Conservation (phyloP, 1,284 basidiomycete genomes). For the Ganoderma sinense region DNA sequence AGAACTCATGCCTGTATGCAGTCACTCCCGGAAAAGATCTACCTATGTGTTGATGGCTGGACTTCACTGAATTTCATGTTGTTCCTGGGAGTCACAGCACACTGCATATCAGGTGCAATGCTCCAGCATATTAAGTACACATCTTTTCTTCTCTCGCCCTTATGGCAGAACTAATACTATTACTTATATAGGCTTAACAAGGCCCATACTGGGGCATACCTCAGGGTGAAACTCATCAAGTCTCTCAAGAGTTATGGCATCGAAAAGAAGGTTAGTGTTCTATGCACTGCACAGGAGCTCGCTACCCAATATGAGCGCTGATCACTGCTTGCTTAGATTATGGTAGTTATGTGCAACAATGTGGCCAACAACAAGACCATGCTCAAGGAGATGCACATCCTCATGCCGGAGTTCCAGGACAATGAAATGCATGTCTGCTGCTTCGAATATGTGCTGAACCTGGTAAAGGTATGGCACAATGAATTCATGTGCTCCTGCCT, state of each 20-base stretch:
- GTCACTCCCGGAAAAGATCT: neutral
- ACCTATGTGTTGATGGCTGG: neutral
- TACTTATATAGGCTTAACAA: neutral
- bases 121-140: neutral
- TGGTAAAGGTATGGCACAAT: neutral
- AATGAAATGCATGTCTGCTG: neutral
- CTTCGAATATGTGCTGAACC: neutral
- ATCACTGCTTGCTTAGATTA: neutral
- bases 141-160: too few relatives aligned
- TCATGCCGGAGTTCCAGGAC: neutral
- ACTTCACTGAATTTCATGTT: neutral
- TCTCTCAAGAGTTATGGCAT: neutral
- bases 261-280: neutral
- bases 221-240: neutral
- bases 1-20: neutral
- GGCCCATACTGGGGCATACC: neutral
- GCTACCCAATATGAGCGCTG: too few relatives aligned
- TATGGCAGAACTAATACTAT: too few relatives aligned
- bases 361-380: neutral
- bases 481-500: too few relatives aligned
- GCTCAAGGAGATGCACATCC: neutral
- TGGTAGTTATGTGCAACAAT: neutral
- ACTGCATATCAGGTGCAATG: neutral
- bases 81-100: neutral
- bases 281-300: too few relatives aligned